phyloP scores from a whole-genome alignment of 805 yeast genomes.

The Wickerhamomyces ciferrii region DNA sequence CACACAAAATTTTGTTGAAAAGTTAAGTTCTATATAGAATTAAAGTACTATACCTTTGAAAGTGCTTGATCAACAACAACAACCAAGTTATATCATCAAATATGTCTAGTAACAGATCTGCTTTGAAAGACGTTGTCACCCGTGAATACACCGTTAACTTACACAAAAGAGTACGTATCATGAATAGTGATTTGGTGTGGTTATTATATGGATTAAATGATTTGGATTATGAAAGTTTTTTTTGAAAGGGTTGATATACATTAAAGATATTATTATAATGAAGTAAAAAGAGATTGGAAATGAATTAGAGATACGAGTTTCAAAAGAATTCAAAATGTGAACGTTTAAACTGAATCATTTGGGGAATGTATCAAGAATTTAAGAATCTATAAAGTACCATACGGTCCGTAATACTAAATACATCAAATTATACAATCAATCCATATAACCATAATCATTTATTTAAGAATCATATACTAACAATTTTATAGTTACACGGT shows the following conservation, averaged over 20 bases:
- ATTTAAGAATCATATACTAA: slow-evolving; percentile 31
- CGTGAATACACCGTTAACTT: slow-evolving; percentile 99
- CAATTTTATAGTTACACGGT: slow-evolving; percentile 78
- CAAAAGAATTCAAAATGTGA: too few species aligned
- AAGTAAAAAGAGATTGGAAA: too few species aligned
- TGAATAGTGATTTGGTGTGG: too few species aligned
- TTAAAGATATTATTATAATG: too few species aligned
- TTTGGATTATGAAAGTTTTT: too few species aligned
- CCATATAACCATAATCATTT: neutral
- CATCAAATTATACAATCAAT: too few species aligned
- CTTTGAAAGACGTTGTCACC: slow-evolving; percentile 98
- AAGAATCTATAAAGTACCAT: neutral
- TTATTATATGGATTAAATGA: too few species aligned
- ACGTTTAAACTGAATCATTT: too few species aligned
- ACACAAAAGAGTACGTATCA: slow-evolving; percentile 91
- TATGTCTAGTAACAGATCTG: slow-evolving; percentile 56
- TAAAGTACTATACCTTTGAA: neutral
- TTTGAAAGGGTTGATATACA: too few species aligned
- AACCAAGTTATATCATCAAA: slow-evolving; percentile 7
- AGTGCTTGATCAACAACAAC: slow-evolving; percentile 3
- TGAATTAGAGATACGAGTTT: too few species aligned
- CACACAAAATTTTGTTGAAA: slow-evolving; percentile 1
- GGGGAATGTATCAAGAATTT: too few species aligned
- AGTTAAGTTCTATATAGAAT: neutral
- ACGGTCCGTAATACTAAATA: neutral